These are phyloP conservation scores for Hansenula lynferdii DNA, from an alignment of 1,139 yeast genomes.

Conservation along the genomic window DNA sequence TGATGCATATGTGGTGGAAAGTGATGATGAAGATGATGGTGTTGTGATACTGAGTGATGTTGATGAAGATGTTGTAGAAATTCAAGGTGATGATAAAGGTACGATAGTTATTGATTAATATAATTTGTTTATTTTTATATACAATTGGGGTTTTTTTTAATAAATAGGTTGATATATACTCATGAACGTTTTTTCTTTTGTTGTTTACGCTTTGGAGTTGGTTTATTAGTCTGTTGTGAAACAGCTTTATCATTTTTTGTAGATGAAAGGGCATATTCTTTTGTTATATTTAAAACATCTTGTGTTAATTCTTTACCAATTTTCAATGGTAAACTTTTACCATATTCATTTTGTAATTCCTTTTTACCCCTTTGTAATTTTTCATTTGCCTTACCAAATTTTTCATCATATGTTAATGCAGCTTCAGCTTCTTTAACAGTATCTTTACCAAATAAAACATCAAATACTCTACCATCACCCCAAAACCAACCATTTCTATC, in stretches of 20 bases:
- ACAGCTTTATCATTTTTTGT: too few species aligned
- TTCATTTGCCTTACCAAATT: conserved; percentile 17
- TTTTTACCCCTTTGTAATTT: conserved; percentile 12
- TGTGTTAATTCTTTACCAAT: conserved; percentile 13
- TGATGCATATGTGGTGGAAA: conserved; percentile 6
- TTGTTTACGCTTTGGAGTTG: too few species aligned
- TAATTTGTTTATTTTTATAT: too few species aligned
- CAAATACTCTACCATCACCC: conserved; percentile 89
- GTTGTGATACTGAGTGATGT: too few species aligned
- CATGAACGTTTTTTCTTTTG: too few species aligned
- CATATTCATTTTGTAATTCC: conserved; percentile 15
- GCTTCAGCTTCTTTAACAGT: conserved; percentile 70
- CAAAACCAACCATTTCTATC: conserved; percentile 86
- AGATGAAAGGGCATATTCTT: too few species aligned
- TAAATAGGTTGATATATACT: too few species aligned
- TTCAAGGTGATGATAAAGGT: conserved; percentile 3
- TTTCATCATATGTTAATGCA: conserved; percentile 64
- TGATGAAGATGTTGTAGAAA: too few species aligned
- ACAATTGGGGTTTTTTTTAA: too few species aligned
- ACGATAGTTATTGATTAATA: too few species aligned
- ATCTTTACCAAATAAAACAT: conserved; percentile 74
- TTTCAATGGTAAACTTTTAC: conserved; percentile 18
- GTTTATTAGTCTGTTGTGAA: too few species aligned
- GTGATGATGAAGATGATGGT: conserved; percentile 3
- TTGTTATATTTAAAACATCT: too few species aligned